A percentile compares a stretch with the other conserved stretches of the same genome.
These are phyloP conservation scores for Gamsiella multidivaricata DNA, from an alignment of 192 early-diverging fungal species.

Conservation along the genomic window DNA sequence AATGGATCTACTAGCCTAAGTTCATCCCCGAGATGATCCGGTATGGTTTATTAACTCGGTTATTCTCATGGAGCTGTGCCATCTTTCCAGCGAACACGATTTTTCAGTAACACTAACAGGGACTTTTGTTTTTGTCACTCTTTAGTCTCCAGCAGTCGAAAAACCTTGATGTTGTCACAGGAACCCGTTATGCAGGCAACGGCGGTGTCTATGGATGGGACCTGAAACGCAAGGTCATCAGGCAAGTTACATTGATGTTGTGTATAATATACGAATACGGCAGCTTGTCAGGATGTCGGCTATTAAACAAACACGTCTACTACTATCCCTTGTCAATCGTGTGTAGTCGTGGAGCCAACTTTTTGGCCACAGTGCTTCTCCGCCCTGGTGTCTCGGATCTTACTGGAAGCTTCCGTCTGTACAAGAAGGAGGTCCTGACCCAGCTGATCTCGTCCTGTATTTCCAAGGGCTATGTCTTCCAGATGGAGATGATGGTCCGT, in stretches of 20 bases:
- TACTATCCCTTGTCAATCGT: background rate
- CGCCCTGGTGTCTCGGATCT: conserved; percentile 93
- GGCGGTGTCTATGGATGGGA: conserved; percentile 99
- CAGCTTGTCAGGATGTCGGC: no score
- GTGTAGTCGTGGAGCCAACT: conserved; percentile 93
- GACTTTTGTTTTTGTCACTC: background rate
- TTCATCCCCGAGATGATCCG: conserved; percentile 95
- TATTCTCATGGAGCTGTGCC: no score
- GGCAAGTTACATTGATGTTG: conserved; percentile 59
- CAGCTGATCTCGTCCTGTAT: conserved; percentile 88
- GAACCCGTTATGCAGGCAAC: conserved; percentile 87
- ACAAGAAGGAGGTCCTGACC: conserved; percentile 90
- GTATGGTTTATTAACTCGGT: conserved; percentile 56
- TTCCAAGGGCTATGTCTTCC: conserved; percentile 98
- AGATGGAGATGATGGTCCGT: conserved; percentile 99
- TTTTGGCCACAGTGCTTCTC: conserved; percentile 86
- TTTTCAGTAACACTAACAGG: background rate
- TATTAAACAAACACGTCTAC: no score
- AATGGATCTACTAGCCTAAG: conserved; percentile 88
- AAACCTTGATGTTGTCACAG: conserved; percentile 94
- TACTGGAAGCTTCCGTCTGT: conserved; percentile 95
- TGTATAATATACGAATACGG: no score
- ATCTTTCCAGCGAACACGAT: no score
- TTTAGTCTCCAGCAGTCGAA: conserved; percentile 78
- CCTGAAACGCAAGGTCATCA: conserved; percentile 93